phyloP scores from a whole-genome alignment of 106 monocot species.

The Platanthera zijinensis region DNA sequence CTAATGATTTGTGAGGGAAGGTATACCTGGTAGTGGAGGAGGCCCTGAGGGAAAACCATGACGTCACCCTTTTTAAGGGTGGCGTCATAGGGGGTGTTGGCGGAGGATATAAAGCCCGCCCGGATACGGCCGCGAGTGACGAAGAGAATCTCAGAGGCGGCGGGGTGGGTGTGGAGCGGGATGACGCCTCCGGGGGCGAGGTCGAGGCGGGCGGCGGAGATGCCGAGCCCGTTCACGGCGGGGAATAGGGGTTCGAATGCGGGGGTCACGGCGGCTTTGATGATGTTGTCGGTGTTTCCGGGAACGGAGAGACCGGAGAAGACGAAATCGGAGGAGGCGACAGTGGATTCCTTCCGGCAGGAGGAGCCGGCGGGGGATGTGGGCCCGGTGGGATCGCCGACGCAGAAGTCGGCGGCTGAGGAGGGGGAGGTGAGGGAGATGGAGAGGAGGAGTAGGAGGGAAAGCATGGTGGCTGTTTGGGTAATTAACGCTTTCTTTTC shows the following conservation, averaged over 20 bases:
- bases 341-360: slow-evolving; percentile 31
- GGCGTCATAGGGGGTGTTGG: slow-evolving; percentile 35
- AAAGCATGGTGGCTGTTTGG: too few relatives aligned
- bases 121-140: slow-evolving; percentile 38
- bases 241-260: slow-evolving; percentile 66
- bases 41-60: slow-evolving; percentile 74
- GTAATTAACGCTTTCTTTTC: too few relatives aligned
- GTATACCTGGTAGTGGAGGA: slow-evolving; percentile 54
- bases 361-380: slow-evolving; percentile 48
- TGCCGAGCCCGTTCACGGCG: slow-evolving; percentile 70
- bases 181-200: slow-evolving; percentile 49
- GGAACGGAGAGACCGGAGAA: slow-evolving; percentile 39
- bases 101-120: slow-evolving; percentile 58
- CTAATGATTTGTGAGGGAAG: neutral
- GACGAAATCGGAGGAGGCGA: slow-evolving; percentile 53
- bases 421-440: slow-evolving; percentile 22
- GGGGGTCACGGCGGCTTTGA: slow-evolving; percentile 67
- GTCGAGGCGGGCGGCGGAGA: slow-evolving; percentile 68
- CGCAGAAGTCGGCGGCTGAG: slow-evolving; percentile 60
- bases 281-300: slow-evolving; percentile 52
- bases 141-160: slow-evolving; percentile 45
- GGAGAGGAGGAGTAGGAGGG: slow-evolving; percentile 21
- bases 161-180: slow-evolving; percentile 82
- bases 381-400: slow-evolving; percentile 37
- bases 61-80: slow-evolving; percentile 36